Evolutionary conservation across 257 asterid genomes (phyloP), one percentile per base, ranked within the genome.

Genomic region (Nicotiana noctiflora): DNA sequence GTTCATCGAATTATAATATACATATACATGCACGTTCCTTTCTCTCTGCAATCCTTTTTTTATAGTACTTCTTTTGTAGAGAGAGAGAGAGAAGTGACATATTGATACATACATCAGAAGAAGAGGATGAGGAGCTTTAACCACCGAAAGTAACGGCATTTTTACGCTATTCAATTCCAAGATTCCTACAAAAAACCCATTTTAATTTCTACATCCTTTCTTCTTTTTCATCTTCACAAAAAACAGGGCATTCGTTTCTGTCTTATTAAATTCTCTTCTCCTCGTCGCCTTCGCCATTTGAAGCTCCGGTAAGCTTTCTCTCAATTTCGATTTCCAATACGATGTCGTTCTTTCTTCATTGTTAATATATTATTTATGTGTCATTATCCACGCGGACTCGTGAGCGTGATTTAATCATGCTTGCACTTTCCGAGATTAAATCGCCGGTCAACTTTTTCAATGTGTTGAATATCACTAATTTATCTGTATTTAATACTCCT

Each of bases 231-330:
- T 37, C 46, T 7, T 37, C 10, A 15, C 4, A 52, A 52, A 29
- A 18, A 4, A 65, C 75, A 65, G 21, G 32, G 18, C 31, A 19
- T 77, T 27, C 70, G 37, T 37, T 40, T 60, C 56, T 19, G 18
- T 37, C 49, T 65, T 0, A 57, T n/a, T 11, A 57, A 6, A 17
- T 46, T 67, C 53, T 67, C 15, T 68, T 23, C 53, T 19, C 31
- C 15, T 18, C 76, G 32, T 19, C 57, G n/a, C 19, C 70, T 11
- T 77, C 70, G 37, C 34, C 81, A 32, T 77, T 77, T 46, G 65
- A 37, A 77, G 37, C 81, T 57, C 81, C 81, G 55, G 81, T 60
- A 31, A 60, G 74, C 81, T 5, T 10, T 75, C 80, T 57, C 32
- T 19, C 40, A 55, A 49, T 74, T 74, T 44, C 74, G 8, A 60